These are phyloP conservation scores for Rosa persica DNA, from an alignment of 306 rosid species.

Conservation along the genomic window DNA sequence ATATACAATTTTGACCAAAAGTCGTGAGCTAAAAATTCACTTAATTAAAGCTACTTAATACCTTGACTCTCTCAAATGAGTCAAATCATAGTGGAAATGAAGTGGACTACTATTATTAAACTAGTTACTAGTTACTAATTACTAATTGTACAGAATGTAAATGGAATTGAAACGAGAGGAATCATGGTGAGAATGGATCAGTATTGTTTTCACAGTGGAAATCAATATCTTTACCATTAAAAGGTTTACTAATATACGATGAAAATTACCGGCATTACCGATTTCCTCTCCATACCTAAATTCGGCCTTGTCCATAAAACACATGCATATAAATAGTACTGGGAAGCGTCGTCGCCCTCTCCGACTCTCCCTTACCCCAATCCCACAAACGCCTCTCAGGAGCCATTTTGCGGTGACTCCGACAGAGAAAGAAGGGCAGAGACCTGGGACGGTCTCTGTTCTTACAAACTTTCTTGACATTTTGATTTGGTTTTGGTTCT, in stretches of 20 bases:
- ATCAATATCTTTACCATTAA: not conserved
- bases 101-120: not conserved
- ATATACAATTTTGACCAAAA: too few species aligned
- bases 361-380: not conserved
- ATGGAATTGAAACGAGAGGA: not conserved
- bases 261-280: conserved; percentile 1
- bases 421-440: not conserved
- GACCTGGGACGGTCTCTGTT: not conserved
- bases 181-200: not conserved
- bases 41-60: too few species aligned
- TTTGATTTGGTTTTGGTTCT: not conserved
- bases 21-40: too few species aligned
- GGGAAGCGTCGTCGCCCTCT: not conserved
- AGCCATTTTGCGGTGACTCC: conserved; percentile 3
- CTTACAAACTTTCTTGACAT: not conserved
- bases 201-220: not conserved
- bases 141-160: too few species aligned
- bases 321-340: not conserved
- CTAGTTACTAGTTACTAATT: not conserved
- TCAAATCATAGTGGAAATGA: not conserved
- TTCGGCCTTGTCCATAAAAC: not conserved
- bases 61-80: too few species aligned
- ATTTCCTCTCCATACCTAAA: not conserved
- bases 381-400: conserved; percentile 2
- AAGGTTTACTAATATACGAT: not conserved